These are phyloP conservation scores for Plasmodium blacklocki DNA, from an alignment of 169 alveolate species.

Conservation along the genomic window DNA sequence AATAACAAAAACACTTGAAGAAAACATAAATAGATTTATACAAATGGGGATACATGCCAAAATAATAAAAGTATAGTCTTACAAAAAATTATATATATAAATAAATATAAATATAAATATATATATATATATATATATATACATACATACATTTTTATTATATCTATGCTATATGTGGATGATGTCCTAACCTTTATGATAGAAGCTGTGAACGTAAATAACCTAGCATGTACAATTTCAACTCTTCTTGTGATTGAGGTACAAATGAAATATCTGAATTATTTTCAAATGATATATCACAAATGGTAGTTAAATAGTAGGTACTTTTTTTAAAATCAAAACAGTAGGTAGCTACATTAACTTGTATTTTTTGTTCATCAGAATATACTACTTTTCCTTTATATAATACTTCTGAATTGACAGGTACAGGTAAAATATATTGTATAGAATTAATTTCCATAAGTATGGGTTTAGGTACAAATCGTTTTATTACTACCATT, in stretches of 20 bases:
- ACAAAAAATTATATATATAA: neutral
- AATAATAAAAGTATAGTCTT: neutral
- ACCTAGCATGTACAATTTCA: slow-evolving; percentile 23
- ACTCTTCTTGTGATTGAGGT: slow-evolving; percentile 50
- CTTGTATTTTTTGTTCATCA: slow-evolving; percentile 44
- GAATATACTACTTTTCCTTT: slow-evolving; percentile 61
- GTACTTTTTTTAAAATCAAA: slow-evolving; percentile 52
- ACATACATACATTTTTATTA: slow-evolving; percentile 1
- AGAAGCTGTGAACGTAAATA: slow-evolving; percentile 48
- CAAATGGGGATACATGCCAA: neutral
- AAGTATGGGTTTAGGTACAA: slow-evolving; percentile 21
- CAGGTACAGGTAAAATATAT: slow-evolving; percentile 60
- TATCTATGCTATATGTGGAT: neutral
- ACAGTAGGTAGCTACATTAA: slow-evolving; percentile 40
- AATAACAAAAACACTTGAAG: too few species aligned
- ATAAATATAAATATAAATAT: neutral
- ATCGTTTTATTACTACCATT: slow-evolving; percentile 46
- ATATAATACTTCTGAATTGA: slow-evolving; percentile 35
- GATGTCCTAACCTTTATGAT: neutral
- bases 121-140: neutral
- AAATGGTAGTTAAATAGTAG: slow-evolving; percentile 45
- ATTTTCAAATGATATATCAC: slow-evolving; percentile 65
- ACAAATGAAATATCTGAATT: slow-evolving; percentile 43
- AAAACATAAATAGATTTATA: neutral
- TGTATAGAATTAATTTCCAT: slow-evolving; percentile 53